Conservation (phyloP, 441 rosid species). For the Populus hybrid region DNA sequence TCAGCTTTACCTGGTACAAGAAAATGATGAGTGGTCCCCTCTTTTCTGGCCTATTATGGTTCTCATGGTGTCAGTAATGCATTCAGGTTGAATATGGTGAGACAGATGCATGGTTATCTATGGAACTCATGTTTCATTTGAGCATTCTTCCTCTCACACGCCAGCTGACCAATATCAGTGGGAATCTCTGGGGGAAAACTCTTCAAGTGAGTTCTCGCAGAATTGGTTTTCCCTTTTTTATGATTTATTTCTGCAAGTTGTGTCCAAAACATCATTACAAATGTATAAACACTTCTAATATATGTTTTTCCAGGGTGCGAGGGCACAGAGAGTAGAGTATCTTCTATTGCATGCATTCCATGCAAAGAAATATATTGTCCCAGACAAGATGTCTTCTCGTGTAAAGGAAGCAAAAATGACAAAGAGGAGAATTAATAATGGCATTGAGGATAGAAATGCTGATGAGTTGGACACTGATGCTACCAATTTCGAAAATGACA, state of each 20-base stretch:
- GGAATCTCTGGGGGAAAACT: constrained; percentile 98
- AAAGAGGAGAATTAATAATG: constrained; percentile 54
- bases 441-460: constrained; percentile 39
- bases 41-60: constrained; percentile 18
- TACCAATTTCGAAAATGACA: constrained; percentile 42
- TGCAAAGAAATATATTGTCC: constrained; percentile 87
- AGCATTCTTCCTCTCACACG: constrained; percentile 97
- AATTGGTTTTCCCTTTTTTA: not conserved
- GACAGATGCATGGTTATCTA: constrained; percentile 96
- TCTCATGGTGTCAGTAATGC: constrained; percentile 28
- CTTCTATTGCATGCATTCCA: constrained; percentile 91
- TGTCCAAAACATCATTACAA: not conserved
- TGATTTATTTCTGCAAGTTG: constrained; percentile 5
- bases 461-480: constrained; percentile 52
- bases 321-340: constrained; percentile 96
- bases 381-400: constrained; percentile 69
- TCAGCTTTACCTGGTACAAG: constrained; percentile 13
- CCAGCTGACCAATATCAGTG: constrained; percentile 94
- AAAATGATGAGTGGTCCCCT: not conserved
- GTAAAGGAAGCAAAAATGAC: constrained; percentile 54
- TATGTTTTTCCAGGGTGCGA: constrained; percentile 71
- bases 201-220: constrained; percentile 67
- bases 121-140: constrained; percentile 99
- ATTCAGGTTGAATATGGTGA: constrained; percentile 92
- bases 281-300: constrained; percentile 14